Base-by-base conservation (phyloP, 768 basidiomycete species). In the Rhodotorula toruloides region DNA sequence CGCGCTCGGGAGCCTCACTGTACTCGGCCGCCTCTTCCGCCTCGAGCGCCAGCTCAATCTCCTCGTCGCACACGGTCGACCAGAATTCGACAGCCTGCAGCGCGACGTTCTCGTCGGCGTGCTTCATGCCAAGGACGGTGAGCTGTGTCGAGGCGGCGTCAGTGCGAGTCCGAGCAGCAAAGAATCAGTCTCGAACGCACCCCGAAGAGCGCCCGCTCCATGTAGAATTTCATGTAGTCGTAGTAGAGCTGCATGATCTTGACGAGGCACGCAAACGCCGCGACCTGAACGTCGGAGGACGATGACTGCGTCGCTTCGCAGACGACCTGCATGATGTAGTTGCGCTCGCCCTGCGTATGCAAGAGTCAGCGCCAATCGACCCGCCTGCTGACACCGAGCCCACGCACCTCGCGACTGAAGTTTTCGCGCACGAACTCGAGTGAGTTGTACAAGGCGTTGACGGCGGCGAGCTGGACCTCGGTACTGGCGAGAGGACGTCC, bases 311-410 rank as follows among this genome's bases (percentile, higher is more conserved):
- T 98, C 0, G 94, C 94, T 76, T 98, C 96, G 76, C 96, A 99
- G 25, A 98, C 90, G 48, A 98, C 92, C 81, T 99, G 96, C 96
- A 99, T 99, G 78, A 99, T 98, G 80, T 96, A 98, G 79, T 98
- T 99, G 54, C 96, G 86, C 78, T 99, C 96, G 72, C 96, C 96
- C 91, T 98, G 75, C 36, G 19, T 21, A 36, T n/a, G n/a, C n/a
- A n/a, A n/a, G n/a, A n/a, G n/a, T n/a, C n/a, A 63, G 32, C 17
- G 40, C 40, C 10, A 10, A 40, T 40, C 40, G 40, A 11, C 40
- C 10, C 11, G 11, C 11, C 40, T 40, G 40, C 40, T 40, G 9
- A 58, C 31, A n/a, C 31, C 40, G 32, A 44, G 16, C 42, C n/a
- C 32, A 22, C 85, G 58, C 70, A 94, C 93, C 82, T 98, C 96